A percentile compares a stretch with the other conserved stretches of the same genome.
These are phyloP conservation scores for Anthracocystis walkeri DNA, from an alignment of 1,284 basidiomycete genomes.

Conservation along the genomic window DNA sequence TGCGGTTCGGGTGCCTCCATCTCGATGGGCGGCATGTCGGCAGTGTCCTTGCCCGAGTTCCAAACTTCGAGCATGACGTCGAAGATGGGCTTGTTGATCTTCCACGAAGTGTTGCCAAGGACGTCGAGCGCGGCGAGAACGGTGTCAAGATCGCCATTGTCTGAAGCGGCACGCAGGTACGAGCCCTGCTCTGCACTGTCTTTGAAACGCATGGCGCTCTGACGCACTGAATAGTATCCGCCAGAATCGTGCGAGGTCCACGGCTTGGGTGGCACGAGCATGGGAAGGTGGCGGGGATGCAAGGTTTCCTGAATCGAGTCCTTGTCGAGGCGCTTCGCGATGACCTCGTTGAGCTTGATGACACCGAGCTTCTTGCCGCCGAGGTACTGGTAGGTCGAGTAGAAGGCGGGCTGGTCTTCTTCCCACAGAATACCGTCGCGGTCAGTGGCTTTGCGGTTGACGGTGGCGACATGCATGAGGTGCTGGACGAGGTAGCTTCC, in stretches of 20 bases:
- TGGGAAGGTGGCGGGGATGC: constrained; percentile 93
- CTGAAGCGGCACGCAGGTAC: constrained; percentile 83
- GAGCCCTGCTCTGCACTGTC: constrained; percentile 86
- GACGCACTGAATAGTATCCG: constrained; percentile 77
- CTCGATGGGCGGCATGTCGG: constrained; percentile 70
- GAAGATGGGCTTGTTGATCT: constrained; percentile 82
- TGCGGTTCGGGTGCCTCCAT: constrained; percentile 72
- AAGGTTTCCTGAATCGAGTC: constrained; percentile 82
- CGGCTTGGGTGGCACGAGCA: constrained; percentile 90
- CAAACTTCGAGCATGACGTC: constrained; percentile 81
- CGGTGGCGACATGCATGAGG: constrained; percentile 84
- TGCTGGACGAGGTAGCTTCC: constrained; percentile 86
- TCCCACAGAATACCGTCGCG: constrained; percentile 64
- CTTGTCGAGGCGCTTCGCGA: constrained; percentile 81
- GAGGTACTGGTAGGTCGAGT: constrained; percentile 91
- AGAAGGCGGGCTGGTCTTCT: constrained; percentile 91
- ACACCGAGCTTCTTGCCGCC: constrained; percentile 91
- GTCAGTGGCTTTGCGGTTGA: constrained; percentile 74
- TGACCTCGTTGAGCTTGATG: constrained; percentile 85
- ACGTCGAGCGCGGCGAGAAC: constrained; percentile 91
- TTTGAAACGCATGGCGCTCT: constrained; percentile 84
- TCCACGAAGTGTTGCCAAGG: constrained; percentile 90
- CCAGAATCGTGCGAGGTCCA: constrained; percentile 86
- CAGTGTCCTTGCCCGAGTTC: constrained; percentile 76
- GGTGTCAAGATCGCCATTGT: constrained; percentile 81